Evolutionary conservation across 129 eudicot genomes (phyloP), one percentile per base, ranked within the genome.

Genomic region (Flaveria trinervia): DNA sequence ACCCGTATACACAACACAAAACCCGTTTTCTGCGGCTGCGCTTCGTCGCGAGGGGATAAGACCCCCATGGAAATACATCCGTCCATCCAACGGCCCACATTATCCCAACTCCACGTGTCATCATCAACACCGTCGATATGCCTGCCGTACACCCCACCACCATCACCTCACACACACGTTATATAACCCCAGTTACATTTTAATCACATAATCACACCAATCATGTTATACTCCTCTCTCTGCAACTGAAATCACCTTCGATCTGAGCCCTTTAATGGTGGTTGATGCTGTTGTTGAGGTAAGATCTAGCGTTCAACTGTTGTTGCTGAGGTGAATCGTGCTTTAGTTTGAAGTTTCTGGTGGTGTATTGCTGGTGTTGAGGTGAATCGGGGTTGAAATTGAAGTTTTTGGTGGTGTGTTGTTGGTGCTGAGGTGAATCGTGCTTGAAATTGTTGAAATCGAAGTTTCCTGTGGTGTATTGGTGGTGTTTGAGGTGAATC

Each of bases 21-120:
- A 52, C 82, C 79, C 84, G 82, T 74, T 84, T 77, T 84, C 80
- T 82, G 87, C 85, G 90, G 90, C 84, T 78, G 84, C 93, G 76
- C 85, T 82, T 81, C 82, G 74, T 69, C 80, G 76, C 83, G 74
- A 79, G 26, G 74, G 77, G 90, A 86, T 79, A 86, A 84, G 84
- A 78, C 67, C 70, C 28, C 76, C 76, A 76, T 68, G 70, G 69
- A 75, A 68, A 36, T 41, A 69, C 75, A 73, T 56, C 50, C 25
- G 0, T 13, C 12, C 16, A 71, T 73, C 86, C 71, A 20, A 79
- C 72, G 90, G 80, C 22, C 56, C 0, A 9, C 2, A 68, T 17
- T 16, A n/a, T 5, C 62, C 83, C 26, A 26, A 20, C 11, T 2
- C 51, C 83, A 83, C 84, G 84, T 72, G 86, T 68, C 88, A 17